A percentile compares a stretch with the other conserved stretches of the same genome.
Evolutionary conservation across 1,139 yeast genomes (phyloP).

Genomic region (Saccharomycopsis hybrid): DNA sequence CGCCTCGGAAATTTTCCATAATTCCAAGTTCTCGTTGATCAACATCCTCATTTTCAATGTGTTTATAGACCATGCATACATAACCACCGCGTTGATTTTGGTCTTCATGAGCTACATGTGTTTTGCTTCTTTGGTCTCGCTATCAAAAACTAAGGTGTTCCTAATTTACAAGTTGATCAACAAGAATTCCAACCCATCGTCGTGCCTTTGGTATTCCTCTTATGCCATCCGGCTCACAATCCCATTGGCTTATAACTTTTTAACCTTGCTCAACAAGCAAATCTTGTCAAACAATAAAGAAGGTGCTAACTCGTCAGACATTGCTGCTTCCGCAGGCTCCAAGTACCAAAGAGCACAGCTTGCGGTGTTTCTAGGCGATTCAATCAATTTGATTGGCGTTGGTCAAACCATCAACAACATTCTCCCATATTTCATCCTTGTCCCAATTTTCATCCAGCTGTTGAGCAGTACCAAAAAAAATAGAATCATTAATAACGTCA

Average conservation of each 20-base stretch:
- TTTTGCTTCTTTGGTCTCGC: slow-evolving; percentile 53
- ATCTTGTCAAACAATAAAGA: slow-evolving; percentile 30
- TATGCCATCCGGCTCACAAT: slow-evolving; percentile 78
- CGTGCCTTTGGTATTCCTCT: slow-evolving; percentile 71
- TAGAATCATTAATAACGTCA: slow-evolving; percentile 34
- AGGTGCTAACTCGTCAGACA: background rate
- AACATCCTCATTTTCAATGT: slow-evolving; percentile 37
- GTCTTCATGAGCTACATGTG: slow-evolving; percentile 61
- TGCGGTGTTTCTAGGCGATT: slow-evolving; percentile 62
- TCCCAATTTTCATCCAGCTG: slow-evolving; percentile 58
- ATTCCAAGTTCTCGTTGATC: slow-evolving; percentile 57
- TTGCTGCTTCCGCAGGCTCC: background rate
- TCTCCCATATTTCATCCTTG: slow-evolving; percentile 63
- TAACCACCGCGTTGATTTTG: slow-evolving; percentile 33
- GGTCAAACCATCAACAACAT: slow-evolving; percentile 69
- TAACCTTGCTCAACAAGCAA: slow-evolving; percentile 53
- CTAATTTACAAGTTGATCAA: slow-evolving; percentile 71
- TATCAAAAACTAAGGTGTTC: slow-evolving; percentile 64
- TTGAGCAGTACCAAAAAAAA: slow-evolving; percentile 38
- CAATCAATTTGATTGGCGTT: slow-evolving; percentile 68
- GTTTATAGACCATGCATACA: slow-evolving; percentile 25
- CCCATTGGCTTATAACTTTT: slow-evolving; percentile 73
- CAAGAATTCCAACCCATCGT: slow-evolving; percentile 64
- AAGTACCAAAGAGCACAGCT: slow-evolving; percentile 31
- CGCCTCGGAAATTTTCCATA: slow-evolving; percentile 72